Base-by-base conservation (phyloP, 2,329 filamentous ascomycete species). In the Exserohilum rostratum region DNA sequence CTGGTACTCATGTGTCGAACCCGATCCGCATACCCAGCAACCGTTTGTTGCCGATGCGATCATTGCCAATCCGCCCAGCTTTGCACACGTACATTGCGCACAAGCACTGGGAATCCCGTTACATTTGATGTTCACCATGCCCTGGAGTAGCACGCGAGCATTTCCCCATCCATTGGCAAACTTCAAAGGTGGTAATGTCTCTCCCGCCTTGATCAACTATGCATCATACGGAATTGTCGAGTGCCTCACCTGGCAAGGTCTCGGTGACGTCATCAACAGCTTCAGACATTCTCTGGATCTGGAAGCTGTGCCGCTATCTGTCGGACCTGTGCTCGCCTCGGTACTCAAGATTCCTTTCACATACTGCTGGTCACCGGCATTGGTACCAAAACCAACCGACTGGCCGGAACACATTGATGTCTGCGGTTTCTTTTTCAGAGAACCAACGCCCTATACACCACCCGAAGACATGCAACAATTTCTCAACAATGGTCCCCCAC, bases 21-120 rank as follows among this genome's bases (percentile, higher is more conserved):
- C 68, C 11, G 77, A 75, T 2, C 68, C 74, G 7, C 63, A 75
- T 15, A 50, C 33, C 5, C 20, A 48, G 1, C 38, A 57, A n/a
- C 90, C 89, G 1, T 96, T 96, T 68, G 86, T 96, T 33, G 91
- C 91, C 0, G 90, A 91, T 73, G 62, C 60, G 88, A 91, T 91
- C 61, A 90, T 91, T 62, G 89, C 89, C 1, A 91, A 91, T 56
- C 89, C 89, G 1, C 89, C 89, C 0, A 90, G 87, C 66, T 91
- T 90, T 72, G 89, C 87, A 0, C 88, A 91, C 66, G 80, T 91
- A 2, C 88, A 91, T 65, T 83, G 87, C 55, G 89, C 88, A 0
- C 86, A 91, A 74, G 88, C 87, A 68, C 71, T 91, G 61, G 88
- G 87, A 0, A 84, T 91, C 22, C 89, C 89, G 0, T 67, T 90